Evolutionary conservation across 176 grass and related monocot genomes (phyloP).

Genomic region (Aegilops longissima): DNA sequence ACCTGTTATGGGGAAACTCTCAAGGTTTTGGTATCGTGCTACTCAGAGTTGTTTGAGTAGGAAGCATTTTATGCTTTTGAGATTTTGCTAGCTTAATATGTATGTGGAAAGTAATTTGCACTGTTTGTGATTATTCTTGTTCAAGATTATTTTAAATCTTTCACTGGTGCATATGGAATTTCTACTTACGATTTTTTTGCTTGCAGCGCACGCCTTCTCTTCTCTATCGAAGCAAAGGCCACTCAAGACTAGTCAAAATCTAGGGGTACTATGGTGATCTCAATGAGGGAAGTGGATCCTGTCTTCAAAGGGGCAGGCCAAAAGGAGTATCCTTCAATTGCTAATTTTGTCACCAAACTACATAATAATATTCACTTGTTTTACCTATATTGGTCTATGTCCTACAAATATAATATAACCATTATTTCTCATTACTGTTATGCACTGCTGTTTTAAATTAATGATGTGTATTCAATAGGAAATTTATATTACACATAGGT

Average conservation of each 20-base stretch:
- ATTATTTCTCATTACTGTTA: neutral
- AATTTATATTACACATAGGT: neutral
- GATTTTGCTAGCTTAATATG: neutral
- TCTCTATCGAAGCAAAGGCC: slow-evolving; percentile 61
- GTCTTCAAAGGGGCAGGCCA: slow-evolving; percentile 77
- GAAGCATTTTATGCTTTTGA: slow-evolving; percentile 11
- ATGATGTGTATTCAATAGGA: slow-evolving; percentile 6
- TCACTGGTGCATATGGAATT: neutral
- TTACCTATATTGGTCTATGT: neutral
- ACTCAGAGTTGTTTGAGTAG: slow-evolving; percentile 1
- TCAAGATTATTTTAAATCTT: slow-evolving; percentile 1
- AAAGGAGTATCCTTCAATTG: slow-evolving; percentile 82
- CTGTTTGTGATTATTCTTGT: neutral
- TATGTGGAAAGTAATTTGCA: neutral
- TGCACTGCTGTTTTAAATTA: neutral
- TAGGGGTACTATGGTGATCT: slow-evolving; percentile 70
- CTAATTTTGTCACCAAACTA: slow-evolving; percentile 1
- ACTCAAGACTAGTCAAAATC: slow-evolving; percentile 44
- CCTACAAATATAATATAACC: neutral
- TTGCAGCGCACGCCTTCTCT: slow-evolving; percentile 56
- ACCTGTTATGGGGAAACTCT: slow-evolving; percentile 3
- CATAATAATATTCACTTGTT: slow-evolving; percentile 17
- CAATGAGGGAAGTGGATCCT: slow-evolving; percentile 77
- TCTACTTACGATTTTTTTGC: neutral
- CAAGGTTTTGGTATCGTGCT: slow-evolving; percentile 3